These are phyloP conservation scores for Curvularia sp. DNA, from an alignment of 2,329 filamentous ascomycete genomes.

Conservation along the genomic window DNA sequence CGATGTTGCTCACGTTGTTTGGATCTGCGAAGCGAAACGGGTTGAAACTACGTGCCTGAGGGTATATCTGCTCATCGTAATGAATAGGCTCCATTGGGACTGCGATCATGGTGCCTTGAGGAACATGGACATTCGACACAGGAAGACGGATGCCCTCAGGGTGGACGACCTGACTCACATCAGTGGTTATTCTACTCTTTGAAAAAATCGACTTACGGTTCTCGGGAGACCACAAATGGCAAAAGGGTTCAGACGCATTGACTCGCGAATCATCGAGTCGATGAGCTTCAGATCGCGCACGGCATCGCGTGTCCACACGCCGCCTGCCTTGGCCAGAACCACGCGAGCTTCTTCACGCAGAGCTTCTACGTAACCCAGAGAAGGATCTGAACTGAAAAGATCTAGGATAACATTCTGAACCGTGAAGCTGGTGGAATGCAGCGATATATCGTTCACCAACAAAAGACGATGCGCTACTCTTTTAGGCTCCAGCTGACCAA, in stretches of 20 bases:
- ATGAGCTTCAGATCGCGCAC: constrained; percentile 22
- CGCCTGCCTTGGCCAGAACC: constrained; percentile 16
- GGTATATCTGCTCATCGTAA: constrained; percentile 20
- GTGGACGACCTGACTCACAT: constrained; percentile 20
- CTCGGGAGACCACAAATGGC: constrained; percentile 21
- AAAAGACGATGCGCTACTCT: constrained; percentile 25
- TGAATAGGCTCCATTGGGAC: constrained; percentile 26
- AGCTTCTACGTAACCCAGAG: constrained; percentile 18
- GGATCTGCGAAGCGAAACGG: constrained; percentile 25
- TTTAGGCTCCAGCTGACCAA: constrained; percentile 21
- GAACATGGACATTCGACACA: constrained; percentile 17
- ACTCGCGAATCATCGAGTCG: constrained; percentile 25
- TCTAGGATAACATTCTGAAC: constrained; percentile 26
- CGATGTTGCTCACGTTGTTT: constrained; percentile 18
- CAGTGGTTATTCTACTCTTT: background rate
- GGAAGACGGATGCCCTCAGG: constrained; percentile 17
- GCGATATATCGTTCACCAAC: constrained; percentile 24
- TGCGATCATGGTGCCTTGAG: constrained; percentile 23
- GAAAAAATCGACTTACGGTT: constrained; percentile 12
- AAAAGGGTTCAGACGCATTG: constrained; percentile 27
- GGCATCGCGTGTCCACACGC: constrained; percentile 23
- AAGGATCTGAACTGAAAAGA: constrained; percentile 23
- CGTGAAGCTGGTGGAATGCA: constrained; percentile 24
- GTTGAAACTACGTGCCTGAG: constrained; percentile 23
- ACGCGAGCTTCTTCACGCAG: constrained; percentile 21